A percentile compares a stretch with the other conserved stretches of the same genome.
Evolutionary conservation across 768 basidiomycete genomes (phyloP).

Genomic region (Russula abietina): DNA sequence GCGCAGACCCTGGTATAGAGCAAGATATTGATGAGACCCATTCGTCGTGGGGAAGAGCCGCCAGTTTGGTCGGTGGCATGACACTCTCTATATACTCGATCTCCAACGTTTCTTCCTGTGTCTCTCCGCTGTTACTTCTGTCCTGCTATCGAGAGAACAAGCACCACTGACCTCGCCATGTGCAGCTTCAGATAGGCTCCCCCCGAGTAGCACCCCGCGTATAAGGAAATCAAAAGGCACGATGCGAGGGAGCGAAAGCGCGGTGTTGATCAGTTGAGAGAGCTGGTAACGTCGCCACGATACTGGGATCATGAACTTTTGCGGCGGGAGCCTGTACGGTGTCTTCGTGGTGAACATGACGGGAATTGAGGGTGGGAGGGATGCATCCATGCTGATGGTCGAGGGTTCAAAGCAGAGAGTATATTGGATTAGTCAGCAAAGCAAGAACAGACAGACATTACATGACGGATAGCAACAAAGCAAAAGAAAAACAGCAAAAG

Average conservation of each 20-base stretch:
- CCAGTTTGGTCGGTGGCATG: constrained; percentile 36
- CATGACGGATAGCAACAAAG: constrained; percentile 1
- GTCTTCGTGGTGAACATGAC: constrained; percentile 72
- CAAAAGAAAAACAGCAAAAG: neutral
- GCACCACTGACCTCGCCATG: constrained; percentile 55
- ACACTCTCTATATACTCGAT: constrained; percentile 25
- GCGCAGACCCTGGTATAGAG: constrained; percentile 46
- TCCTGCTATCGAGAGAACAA: neutral
- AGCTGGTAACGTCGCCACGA: constrained; percentile 94
- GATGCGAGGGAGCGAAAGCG: constrained; percentile 62
- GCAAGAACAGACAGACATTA: too few species aligned
- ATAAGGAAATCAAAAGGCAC: constrained; percentile 93
- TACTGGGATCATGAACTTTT: constrained; percentile 89
- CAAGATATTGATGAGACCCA: constrained; percentile 86
- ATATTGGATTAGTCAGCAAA: neutral
- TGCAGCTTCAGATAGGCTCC: constrained; percentile 70
- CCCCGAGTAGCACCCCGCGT: constrained; percentile 70
- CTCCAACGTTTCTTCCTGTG: constrained; percentile 72
- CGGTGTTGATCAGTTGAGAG: constrained; percentile 95
- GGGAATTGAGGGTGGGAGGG: constrained; percentile 39
- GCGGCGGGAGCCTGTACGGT: constrained; percentile 67
- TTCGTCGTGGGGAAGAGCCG: constrained; percentile 79
- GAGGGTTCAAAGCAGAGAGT: neutral
- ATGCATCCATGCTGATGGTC: constrained; percentile 6
- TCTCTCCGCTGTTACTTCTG: neutral